Conservation (phyloP, 2,329 filamentous ascomycete species). For the Xylariaceae sp. region DNA sequence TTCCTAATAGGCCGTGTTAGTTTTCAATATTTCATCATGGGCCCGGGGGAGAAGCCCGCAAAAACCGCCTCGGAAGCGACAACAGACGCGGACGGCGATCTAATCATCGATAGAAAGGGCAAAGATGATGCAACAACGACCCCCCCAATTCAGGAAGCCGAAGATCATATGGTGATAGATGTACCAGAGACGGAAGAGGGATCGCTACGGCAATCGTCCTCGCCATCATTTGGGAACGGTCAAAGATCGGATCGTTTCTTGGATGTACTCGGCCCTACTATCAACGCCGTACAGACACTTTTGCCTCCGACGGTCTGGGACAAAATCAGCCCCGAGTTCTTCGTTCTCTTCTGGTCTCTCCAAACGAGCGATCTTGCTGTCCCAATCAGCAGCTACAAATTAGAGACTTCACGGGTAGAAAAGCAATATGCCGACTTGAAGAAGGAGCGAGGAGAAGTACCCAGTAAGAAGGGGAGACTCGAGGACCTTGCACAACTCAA, state of each 20-base stretch:
- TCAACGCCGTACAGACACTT: conserved; percentile 65
- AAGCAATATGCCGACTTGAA: conserved; percentile 68
- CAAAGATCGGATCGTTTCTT: conserved; percentile 58
- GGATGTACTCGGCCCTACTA: conserved; percentile 73
- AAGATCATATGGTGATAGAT: conserved; percentile 39
- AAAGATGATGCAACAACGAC: conserved; percentile 29
- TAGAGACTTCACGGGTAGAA: conserved; percentile 70
- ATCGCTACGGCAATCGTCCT: conserved; percentile 20
- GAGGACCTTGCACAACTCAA: conserved; percentile 70
- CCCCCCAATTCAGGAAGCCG: conserved; percentile 17
- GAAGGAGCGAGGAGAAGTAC: conserved; percentile 74
- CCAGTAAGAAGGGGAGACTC: conserved; percentile 71
- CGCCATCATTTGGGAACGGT: conserved; percentile 34
- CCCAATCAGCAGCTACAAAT: conserved; percentile 75
- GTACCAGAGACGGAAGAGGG: conserved; percentile 29
- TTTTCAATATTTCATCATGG: conserved; percentile 66
- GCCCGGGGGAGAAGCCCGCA: conserved; percentile 40
- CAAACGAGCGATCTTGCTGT: conserved; percentile 80
- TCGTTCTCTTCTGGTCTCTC: conserved; percentile 89
- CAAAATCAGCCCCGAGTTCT: conserved; percentile 78
- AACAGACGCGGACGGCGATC: conserved; percentile 60
- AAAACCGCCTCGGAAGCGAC: conserved; percentile 30
- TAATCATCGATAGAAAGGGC: conserved; percentile 51
- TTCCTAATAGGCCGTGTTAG: conserved; percentile 82
- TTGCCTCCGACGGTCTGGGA: conserved; percentile 67